Evolutionary conservation across 805 yeast genomes (phyloP), one percentile per base, ranked within the genome.

Genomic region (Suhomyces sp.): DNA sequence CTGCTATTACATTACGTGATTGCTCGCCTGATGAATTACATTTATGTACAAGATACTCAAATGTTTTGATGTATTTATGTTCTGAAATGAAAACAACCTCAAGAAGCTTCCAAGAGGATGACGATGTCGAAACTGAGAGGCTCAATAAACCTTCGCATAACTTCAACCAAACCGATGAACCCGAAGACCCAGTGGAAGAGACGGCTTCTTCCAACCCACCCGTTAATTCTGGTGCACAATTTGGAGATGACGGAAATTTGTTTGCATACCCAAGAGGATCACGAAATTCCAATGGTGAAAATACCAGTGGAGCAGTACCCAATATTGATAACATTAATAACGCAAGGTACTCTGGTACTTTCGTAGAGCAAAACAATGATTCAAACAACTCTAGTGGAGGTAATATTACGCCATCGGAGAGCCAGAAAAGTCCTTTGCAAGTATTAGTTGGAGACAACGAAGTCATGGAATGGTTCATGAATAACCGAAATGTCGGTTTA

Each of bases 1-100:
- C 90, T 1, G 91, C 96, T 0, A 70, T 78, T 11, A 80, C 83
- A 1, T 60, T 88, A 24, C 61, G 88, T 38, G 95, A 85, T 48
- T 83, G 95, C 17, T 76, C 95, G 1, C 96, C 96, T 0, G 96
- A 88, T 60, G 95, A 87, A 44, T 65, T 88, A 25, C 96, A 88
- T 62, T 65, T 88, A 20, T 83, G 95, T 54, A 78, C 86, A 0
- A 64, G 95, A 31, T 87, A 87, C 51, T 80, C 88, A 9, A 82
- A 85, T 10, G 83, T 84, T 33, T 60, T 87, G 48, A 72, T 83
- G 79, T 85, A 79, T 48, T 64, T 87, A 27, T 83, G 88, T 43
- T 76, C 85, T 3, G 88, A 85, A 53, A 78, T 84, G 79, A 81
- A 76, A 49, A 65, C 74, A 11, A 67, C 70, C 17, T 52, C 66